phyloP scores from a whole-genome alignment of 345 rosid species.

The Reutealis trisperma region DNA sequence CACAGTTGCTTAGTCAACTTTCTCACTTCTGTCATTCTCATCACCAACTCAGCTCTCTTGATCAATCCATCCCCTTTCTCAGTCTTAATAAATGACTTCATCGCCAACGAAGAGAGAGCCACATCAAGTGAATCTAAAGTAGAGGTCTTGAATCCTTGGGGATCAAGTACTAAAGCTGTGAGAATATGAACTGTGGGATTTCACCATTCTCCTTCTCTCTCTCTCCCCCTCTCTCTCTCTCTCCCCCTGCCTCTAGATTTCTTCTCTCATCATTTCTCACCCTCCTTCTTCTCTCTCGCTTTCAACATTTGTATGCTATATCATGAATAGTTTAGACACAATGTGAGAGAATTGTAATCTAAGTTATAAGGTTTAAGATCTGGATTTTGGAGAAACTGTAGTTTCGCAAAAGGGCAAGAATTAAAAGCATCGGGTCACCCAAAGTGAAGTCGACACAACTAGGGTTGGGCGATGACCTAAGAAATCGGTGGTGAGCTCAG shows the following conservation, averaged over 20 bases:
- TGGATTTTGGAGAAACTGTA: no score
- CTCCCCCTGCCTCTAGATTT: no score
- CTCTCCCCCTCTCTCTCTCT: no score
- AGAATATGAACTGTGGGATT: constrained; percentile 51
- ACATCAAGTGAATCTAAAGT: constrained; percentile 60
- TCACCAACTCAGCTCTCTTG: constrained; percentile 59
- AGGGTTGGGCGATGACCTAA: constrained; percentile 88
- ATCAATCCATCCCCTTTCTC: constrained; percentile 60
- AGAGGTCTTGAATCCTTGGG: constrained; percentile 57
- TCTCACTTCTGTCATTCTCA: constrained; percentile 34
- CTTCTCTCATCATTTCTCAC: no score
- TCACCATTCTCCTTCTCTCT: no score
- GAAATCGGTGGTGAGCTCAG: constrained; percentile 62
- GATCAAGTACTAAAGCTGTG: constrained; percentile 58
- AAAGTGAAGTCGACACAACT: constrained; percentile 76
- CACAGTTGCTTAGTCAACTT: constrained; percentile 45
- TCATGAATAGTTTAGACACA: no score
- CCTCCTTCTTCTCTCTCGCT: no score
- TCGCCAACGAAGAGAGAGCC: constrained; percentile 56
- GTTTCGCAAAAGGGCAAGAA: no score
- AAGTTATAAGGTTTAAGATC: no score
- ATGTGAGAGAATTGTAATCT: no score
- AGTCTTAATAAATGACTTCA: constrained; percentile 41
- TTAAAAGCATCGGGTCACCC: constrained; percentile 44
- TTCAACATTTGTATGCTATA: no score